A percentile compares a stretch with the other conserved stretches of the same genome.
phyloP scores from a whole-genome alignment of 306 rosid species.

The Gynostemma pentaphyllum region DNA sequence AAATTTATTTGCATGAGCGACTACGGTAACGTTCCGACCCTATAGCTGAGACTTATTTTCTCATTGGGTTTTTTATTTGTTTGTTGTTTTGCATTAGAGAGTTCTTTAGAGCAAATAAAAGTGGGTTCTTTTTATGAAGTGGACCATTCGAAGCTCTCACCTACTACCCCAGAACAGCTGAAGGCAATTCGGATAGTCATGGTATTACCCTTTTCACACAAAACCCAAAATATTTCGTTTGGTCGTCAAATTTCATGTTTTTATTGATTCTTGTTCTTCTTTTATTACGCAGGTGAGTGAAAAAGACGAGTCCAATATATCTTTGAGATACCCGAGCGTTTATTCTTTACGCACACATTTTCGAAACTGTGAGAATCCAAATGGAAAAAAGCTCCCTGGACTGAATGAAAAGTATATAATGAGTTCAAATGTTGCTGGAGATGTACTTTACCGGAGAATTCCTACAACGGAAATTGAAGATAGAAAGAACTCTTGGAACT shows the following conservation, averaged over 20 bases:
- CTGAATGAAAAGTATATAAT: conserved; percentile 50
- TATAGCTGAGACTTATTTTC: background rate
- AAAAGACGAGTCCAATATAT: conserved; percentile 26
- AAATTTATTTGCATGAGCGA: background rate
- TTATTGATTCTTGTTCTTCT: background rate
- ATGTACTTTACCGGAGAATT: conserved; percentile 41
- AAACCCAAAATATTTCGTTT: background rate
- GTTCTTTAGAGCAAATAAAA: conserved; percentile 25
- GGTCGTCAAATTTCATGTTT: background rate
- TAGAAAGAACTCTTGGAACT: conserved; percentile 38
- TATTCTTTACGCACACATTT: conserved; percentile 50
- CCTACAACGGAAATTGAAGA: conserved; percentile 30
- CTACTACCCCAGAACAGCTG: conserved; percentile 40
- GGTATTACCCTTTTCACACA: conserved; percentile 25
- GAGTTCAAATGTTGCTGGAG: conserved; percentile 36
- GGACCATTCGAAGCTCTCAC: conserved; percentile 48
- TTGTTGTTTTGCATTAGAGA: conserved; percentile 31
- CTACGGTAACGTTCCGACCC: background rate
- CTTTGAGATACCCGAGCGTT: conserved; percentile 58
- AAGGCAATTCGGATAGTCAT: conserved; percentile 44
- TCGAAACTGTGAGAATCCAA: conserved; percentile 20
- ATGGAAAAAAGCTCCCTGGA: conserved; percentile 41
- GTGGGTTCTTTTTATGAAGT: conserved; percentile 61
- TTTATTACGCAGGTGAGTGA: conserved; percentile 41
- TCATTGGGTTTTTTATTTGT: conserved; percentile 10